Percentiles rank a stretch among this genome's conserved stretches.
These are phyloP conservation scores for Crithidia sp. DNA, from an alignment of 208 protist species.

Conservation along the genomic window DNA sequence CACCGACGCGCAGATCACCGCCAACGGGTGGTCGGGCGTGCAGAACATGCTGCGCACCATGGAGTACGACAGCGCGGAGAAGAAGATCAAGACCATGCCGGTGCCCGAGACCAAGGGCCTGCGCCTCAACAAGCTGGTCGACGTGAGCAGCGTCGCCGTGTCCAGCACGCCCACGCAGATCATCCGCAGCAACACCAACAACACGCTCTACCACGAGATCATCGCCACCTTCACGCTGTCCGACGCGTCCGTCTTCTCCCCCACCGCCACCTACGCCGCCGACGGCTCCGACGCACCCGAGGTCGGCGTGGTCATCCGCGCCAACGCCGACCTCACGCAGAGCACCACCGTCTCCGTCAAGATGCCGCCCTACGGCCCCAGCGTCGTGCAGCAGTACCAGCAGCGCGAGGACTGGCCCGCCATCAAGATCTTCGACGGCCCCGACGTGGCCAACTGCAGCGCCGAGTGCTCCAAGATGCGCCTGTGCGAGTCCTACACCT, in stretches of 20 bases:
- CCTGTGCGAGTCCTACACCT: constrained; percentile 38
- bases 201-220: constrained; percentile 47
- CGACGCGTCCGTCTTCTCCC: constrained; percentile 20
- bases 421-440: constrained; percentile 32
- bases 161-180: constrained; percentile 18
- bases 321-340: constrained; percentile 18
- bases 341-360: constrained; percentile 33
- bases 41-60: constrained; percentile 39
- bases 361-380: constrained; percentile 32
- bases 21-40: constrained; percentile 44
- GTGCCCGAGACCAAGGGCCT: constrained; percentile 35
- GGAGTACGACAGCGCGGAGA: constrained; percentile 37
- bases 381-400: neutral
- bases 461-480: constrained; percentile 35
- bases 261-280: constrained; percentile 20
- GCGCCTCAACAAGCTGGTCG: constrained; percentile 24
- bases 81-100: constrained; percentile 40
- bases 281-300: constrained; percentile 33
- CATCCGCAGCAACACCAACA: constrained; percentile 8
- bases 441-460: constrained; percentile 28
- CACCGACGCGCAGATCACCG: constrained; percentile 22
- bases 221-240: constrained; percentile 38
- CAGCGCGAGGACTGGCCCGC: constrained; percentile 24
- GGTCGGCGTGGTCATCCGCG: constrained; percentile 40
- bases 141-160: constrained; percentile 11